Evolutionary conservation across 2,329 filamentous ascomycete species (phyloP).

Genomic region (Aspergillus sp.): DNA sequence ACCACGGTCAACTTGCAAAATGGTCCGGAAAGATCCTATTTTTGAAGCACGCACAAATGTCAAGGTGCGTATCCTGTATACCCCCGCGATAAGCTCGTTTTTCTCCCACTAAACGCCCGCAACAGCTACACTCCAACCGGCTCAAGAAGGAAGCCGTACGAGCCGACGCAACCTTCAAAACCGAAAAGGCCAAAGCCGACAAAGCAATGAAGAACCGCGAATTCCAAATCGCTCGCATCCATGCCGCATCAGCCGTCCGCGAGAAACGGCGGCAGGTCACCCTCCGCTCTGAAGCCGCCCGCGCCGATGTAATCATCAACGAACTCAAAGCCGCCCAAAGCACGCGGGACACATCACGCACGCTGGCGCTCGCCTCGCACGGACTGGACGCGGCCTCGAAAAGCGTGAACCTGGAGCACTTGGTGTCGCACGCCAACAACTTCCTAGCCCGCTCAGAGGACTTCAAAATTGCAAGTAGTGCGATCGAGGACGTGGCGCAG

Average conservation of each 20-base stretch:
- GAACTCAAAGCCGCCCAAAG: constrained; percentile 42
- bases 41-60: constrained; percentile 38
- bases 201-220: constrained; percentile 42
- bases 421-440: constrained; percentile 36
- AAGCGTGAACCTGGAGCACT: constrained; percentile 39
- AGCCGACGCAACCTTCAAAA: constrained; percentile 39
- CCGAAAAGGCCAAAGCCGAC: constrained; percentile 42
- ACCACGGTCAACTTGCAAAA: constrained; percentile 12
- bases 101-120: constrained; percentile 1
- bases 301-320: constrained; percentile 43
- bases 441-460: constrained; percentile 35
- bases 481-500: constrained; percentile 35
- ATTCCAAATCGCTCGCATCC: constrained; percentile 43
- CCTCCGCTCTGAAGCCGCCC: constrained; percentile 38
- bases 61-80: constrained; percentile 20
- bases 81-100: neutral
- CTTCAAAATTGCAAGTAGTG: constrained; percentile 36
- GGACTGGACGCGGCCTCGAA: constrained; percentile 39
- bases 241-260: constrained; percentile 39
- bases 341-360: constrained; percentile 40
- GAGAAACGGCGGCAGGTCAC: constrained; percentile 41
- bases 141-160: constrained; percentile 41
- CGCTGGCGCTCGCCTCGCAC: constrained; percentile 37
- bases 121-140: constrained; percentile 36
- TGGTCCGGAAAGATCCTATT: constrained; percentile 35